A percentile compares a stretch with the other conserved stretches of the same genome.
phyloP scores from a whole-genome alignment of 2,329 filamentous ascomycete species.

The Talaromyces sp. region DNA sequence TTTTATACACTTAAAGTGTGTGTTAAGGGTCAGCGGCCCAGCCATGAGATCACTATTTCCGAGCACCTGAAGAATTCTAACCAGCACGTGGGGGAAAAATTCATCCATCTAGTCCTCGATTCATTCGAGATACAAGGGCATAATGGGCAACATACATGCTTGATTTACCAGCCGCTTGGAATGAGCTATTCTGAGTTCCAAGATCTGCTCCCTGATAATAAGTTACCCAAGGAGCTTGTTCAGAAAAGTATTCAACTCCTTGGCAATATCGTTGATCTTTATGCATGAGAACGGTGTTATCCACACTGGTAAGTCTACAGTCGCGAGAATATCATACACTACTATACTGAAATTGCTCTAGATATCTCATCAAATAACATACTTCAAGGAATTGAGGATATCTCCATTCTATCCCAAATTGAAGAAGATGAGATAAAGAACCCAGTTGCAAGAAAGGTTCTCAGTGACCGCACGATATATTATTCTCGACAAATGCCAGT shows the following conservation, averaged over 20 bases:
- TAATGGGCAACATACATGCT: constrained; percentile 23
- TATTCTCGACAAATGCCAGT: constrained; percentile 27
- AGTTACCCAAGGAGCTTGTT: constrained; percentile 18
- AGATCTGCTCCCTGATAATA: constrained; percentile 17
- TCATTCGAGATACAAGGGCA: constrained; percentile 4
- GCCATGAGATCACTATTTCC: constrained; percentile 22
- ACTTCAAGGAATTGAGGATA: constrained; percentile 38
- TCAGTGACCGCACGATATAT: constrained; percentile 23
- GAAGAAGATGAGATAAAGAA: constrained; percentile 35
- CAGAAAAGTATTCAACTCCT: constrained; percentile 65
- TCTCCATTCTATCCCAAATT: constrained; percentile 36
- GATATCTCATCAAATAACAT: constrained; percentile 47
- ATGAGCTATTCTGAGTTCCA: constrained; percentile 39
- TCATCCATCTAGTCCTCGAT: constrained; percentile 15
- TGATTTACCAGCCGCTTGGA: constrained; percentile 39
- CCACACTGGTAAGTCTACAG: constrained; percentile 37
- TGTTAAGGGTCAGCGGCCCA: constrained; percentile 9
- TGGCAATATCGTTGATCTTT: constrained; percentile 78
- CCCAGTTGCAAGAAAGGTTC: constrained; percentile 40
- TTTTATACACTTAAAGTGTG: constrained; percentile 16
- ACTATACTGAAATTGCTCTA: constrained; percentile 12
- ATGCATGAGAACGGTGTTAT: constrained; percentile 49
- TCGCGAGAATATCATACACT: too few species aligned
- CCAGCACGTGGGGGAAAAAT: constrained; percentile 24
- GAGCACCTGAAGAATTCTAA: constrained; percentile 17